A percentile compares a stretch with the other conserved stretches of the same genome.
phyloP scores from a whole-genome alignment of 495 filamentous ascomycete species.

The Penicillium salamii region DNA sequence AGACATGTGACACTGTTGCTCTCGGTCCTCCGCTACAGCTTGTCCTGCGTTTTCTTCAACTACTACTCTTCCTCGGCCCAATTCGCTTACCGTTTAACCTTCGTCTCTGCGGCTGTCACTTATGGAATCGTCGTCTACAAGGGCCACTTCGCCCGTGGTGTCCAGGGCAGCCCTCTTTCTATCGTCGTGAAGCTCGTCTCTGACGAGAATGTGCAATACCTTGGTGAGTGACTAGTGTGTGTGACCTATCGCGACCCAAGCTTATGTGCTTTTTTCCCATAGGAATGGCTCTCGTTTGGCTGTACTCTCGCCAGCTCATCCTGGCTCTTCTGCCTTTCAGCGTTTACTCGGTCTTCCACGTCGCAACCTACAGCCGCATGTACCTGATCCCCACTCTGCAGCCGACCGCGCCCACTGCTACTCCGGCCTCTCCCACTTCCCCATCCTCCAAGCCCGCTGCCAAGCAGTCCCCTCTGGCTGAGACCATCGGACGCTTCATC shows the following conservation, averaged over 20 bases:
- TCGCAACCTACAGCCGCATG: slow-evolving; percentile 68
- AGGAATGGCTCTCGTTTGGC: slow-evolving; percentile 97
- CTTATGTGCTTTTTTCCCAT: slow-evolving; percentile 7
- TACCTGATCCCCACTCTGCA: slow-evolving; percentile 53
- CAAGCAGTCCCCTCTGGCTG: slow-evolving; percentile 65
- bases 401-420: slow-evolving; percentile 31
- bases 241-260: not conserved
- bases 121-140: slow-evolving; percentile 99
- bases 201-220: slow-evolving; percentile 97
- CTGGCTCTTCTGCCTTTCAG: slow-evolving; percentile 90
- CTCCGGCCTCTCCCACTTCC: slow-evolving; percentile 56
- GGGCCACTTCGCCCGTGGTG: slow-evolving; percentile 78
- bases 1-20: slow-evolving; percentile 84
- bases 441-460: slow-evolving; percentile 52
- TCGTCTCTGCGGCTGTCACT: slow-evolving; percentile 81
- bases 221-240: slow-evolving; percentile 59
- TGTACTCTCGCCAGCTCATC: slow-evolving; percentile 82
- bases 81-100: slow-evolving; percentile 84
- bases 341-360: slow-evolving; percentile 98
- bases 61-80: slow-evolving; percentile 68
- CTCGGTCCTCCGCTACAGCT: slow-evolving; percentile 72
- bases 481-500: slow-evolving; percentile 86
- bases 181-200: slow-evolving; percentile 61
- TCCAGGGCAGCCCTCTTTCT: slow-evolving; percentile 56
- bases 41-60: slow-evolving; percentile 84